phyloP scores from a whole-genome alignment of 495 filamentous ascomycete species.

The Pseudotulostoma volvatum region DNA sequence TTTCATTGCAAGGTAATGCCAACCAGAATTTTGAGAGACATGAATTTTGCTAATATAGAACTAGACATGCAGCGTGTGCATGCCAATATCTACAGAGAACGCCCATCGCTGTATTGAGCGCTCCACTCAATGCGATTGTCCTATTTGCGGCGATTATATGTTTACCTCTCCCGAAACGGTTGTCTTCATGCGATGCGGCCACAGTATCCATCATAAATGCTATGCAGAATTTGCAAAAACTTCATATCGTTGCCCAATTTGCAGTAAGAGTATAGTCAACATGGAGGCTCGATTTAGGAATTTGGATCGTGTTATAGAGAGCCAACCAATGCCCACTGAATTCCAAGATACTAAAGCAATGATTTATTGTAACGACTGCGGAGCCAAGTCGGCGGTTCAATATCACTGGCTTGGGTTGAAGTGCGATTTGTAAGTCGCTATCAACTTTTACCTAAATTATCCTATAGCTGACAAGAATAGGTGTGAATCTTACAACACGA shows the following conservation, averaged over 20 bases:
- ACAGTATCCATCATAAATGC: slow-evolving; percentile 84
- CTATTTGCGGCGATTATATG: slow-evolving; percentile 96
- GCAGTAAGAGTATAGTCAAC: slow-evolving; percentile 82
- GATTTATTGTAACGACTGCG: slow-evolving; percentile 89
- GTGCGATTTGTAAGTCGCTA: slow-evolving; percentile 47
- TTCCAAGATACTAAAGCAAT: slow-evolving; percentile 66
- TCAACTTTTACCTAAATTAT: neutral
- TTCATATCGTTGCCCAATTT: slow-evolving; percentile 90
- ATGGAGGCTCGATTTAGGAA: slow-evolving; percentile 94
- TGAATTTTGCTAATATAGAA: slow-evolving; percentile 7
- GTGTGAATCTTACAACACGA: slow-evolving; percentile 74
- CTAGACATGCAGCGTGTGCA: slow-evolving; percentile 80
- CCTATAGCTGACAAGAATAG: slow-evolving; percentile 17
- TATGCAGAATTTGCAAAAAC: slow-evolving; percentile 68
- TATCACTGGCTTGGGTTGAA: slow-evolving; percentile 95
- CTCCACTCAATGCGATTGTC: slow-evolving; percentile 88
- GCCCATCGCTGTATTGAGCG: slow-evolving; percentile 92
- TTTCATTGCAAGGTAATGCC: slow-evolving; percentile 82
- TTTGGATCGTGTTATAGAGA: slow-evolving; percentile 66
- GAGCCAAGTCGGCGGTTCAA: slow-evolving; percentile 60
- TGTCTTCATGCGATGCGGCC: slow-evolving; percentile 89
- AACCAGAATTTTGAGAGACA: slow-evolving; percentile 2
- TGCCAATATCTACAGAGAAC: slow-evolving; percentile 61
- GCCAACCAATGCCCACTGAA: slow-evolving; percentile 79
- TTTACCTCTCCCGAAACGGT: slow-evolving; percentile 82